Evolutionary conservation across 805 yeast species (phyloP).

Genomic region (Pichia kluyveri): DNA sequence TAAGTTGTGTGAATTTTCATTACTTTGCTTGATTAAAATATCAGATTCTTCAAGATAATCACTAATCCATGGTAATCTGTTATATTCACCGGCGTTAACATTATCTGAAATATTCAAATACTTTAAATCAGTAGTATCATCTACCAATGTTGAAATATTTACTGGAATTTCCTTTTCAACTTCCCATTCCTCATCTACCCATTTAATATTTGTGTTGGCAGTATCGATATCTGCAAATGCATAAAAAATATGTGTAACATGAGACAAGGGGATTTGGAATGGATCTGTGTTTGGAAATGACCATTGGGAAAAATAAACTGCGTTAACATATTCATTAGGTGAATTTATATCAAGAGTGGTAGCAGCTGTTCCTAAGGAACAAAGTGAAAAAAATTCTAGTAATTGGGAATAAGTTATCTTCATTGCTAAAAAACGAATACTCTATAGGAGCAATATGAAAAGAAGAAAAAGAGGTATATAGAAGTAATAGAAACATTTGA

Average conservation of each 20-base stretch:
- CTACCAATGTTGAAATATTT: background rate
- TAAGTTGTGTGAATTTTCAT: background rate
- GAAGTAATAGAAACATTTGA: too few species aligned
- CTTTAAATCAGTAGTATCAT: background rate
- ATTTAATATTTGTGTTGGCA: slow-evolving; percentile 40
- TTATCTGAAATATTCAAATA: background rate
- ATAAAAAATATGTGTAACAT: slow-evolving; percentile 63
- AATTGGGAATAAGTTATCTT: too few species aligned
- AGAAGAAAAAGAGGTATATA: too few species aligned
- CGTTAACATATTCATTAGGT: slow-evolving; percentile 6
- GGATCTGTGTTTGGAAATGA: slow-evolving; percentile 57
- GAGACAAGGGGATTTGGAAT: slow-evolving; percentile 46
- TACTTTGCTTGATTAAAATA: too few species aligned
- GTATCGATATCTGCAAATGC: slow-evolving; percentile 62
- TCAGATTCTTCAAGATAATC: background rate
- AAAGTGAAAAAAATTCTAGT: too few species aligned
- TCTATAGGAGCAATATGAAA: too few species aligned
- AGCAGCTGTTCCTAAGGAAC: too few species aligned
- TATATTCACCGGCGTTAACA: background rate
- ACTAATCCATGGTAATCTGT: slow-evolving; percentile 2
- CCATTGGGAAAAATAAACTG: slow-evolving; percentile 52
- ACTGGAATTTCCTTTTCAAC: slow-evolving; percentile 24
- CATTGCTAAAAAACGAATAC: too few species aligned
- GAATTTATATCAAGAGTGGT: background rate
- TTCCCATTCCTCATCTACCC: slow-evolving; percentile 51